phyloP scores from a whole-genome alignment of 2,329 filamentous ascomycete genomes.

The Fusarium staphyleae region DNA sequence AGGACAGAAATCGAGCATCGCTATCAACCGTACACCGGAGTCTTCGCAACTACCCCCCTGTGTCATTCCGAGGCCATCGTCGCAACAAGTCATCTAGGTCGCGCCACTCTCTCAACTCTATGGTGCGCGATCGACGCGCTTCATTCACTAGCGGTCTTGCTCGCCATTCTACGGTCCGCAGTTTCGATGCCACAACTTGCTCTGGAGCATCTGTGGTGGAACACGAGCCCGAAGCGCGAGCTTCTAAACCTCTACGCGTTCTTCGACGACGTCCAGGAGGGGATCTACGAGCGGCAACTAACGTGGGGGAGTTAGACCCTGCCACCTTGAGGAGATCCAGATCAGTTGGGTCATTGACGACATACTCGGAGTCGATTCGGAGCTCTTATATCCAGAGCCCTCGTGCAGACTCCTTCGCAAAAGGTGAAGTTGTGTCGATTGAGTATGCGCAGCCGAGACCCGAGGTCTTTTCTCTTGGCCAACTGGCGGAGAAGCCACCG shows the following conservation, averaged over 20 bases:
- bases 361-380: conserved; percentile 66
- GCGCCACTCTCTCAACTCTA: conserved; percentile 58
- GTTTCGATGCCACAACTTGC: conserved; percentile 64
- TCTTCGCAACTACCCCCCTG: conserved; percentile 40
- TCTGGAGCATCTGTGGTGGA: conserved; percentile 60
- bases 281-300: conserved; percentile 72
- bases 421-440: conserved; percentile 29
- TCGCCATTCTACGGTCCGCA: conserved; percentile 60
- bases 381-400: conserved; percentile 63
- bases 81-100: conserved; percentile 58
- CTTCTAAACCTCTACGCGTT: conserved; percentile 64
- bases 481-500: conserved; percentile 59
- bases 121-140: conserved; percentile 62
- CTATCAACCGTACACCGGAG: conserved; percentile 38
- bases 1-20: conserved; percentile 46
- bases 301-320: conserved; percentile 67
- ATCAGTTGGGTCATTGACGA: conserved; percentile 66
- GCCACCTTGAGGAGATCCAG: conserved; percentile 59
- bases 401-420: conserved; percentile 39
- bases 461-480: conserved; percentile 65
- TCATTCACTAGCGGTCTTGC: conserved; percentile 66
- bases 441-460: conserved; percentile 43
- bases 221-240: conserved; percentile 48
- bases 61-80: conserved; percentile 49
- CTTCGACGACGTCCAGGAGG: conserved; percentile 78